Percentiles rank a stretch among this genome's conserved stretches.
phyloP scores from a whole-genome alignment of 2,329 filamentous ascomycete species.

The Diatrype stigma region DNA sequence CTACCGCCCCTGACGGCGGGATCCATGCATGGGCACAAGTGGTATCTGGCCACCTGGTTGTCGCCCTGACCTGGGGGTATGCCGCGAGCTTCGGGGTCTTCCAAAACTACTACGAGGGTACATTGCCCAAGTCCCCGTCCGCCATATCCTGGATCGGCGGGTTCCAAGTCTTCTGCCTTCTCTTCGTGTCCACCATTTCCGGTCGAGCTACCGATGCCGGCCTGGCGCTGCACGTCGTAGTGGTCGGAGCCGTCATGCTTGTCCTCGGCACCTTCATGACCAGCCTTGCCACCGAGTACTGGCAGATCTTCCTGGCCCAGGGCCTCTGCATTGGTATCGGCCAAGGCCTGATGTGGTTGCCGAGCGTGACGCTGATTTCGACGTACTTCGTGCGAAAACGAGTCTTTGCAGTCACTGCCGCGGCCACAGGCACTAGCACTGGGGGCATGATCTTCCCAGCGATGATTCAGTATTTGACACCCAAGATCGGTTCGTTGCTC shows the following conservation, averaged over 20 bases:
- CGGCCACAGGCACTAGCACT: conserved; percentile 26
- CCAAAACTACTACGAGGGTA: conserved; percentile 44
- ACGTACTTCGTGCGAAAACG: conserved; percentile 27
- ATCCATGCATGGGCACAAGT: conserved; percentile 47
- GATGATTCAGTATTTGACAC: conserved; percentile 17
- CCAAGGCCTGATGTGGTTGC: conserved; percentile 35
- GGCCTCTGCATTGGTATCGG: conserved; percentile 43
- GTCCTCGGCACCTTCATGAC: conserved; percentile 45
- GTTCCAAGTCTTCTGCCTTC: conserved; percentile 42
- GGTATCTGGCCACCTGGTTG: conserved; percentile 41
- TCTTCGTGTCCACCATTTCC: conserved; percentile 36
- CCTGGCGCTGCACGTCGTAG: conserved; percentile 36
- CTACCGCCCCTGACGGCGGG: conserved; percentile 46
- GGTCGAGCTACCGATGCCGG: conserved; percentile 47
- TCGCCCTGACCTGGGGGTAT: conserved; percentile 46
- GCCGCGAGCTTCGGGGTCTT: conserved; percentile 48
- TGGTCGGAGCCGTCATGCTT: conserved; percentile 35
- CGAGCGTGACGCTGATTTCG: conserved; percentile 29
- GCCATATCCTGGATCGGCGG: conserved; percentile 43
- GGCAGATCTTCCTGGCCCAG: conserved; percentile 41
- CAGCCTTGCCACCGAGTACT: conserved; percentile 34
- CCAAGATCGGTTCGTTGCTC: too few species aligned
- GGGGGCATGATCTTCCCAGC: conserved; percentile 33
- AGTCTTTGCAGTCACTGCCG: conserved; percentile 30
- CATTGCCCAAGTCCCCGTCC: conserved; percentile 21